phyloP scores from a whole-genome alignment of 371 early-diverging fungal genomes.

The Basidiobolus meristosporus region DNA sequence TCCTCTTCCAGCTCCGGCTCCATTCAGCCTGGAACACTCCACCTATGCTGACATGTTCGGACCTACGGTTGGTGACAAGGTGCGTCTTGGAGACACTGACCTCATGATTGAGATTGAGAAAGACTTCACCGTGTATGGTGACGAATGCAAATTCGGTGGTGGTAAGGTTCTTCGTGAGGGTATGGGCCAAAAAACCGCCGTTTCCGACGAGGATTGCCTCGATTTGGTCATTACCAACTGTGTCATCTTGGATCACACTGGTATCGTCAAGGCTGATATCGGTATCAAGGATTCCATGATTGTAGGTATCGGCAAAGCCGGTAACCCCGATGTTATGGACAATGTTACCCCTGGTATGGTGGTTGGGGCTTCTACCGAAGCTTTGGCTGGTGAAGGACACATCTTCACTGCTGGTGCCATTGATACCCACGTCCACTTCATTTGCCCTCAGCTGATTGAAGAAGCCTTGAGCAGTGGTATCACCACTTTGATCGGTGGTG shows the following conservation, averaged over 20 bases:
- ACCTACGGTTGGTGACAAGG: slow-evolving; percentile 76
- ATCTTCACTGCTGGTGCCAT: slow-evolving; percentile 86
- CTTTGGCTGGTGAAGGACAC: slow-evolving; percentile 71
- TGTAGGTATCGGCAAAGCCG: slow-evolving; percentile 82
- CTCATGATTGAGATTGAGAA: slow-evolving; percentile 74
- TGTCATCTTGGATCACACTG: slow-evolving; percentile 75
- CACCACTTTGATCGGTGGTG: slow-evolving; percentile 86
- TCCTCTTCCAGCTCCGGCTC: slow-evolving; percentile 2
- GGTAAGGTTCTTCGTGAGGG: slow-evolving; percentile 80
- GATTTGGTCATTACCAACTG: slow-evolving; percentile 89
- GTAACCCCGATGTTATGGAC: slow-evolving; percentile 90
- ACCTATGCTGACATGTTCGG: slow-evolving; percentile 79
- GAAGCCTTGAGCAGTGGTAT: slow-evolving; percentile 72
- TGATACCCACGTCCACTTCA: slow-evolving; percentile 81
- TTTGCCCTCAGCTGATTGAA: slow-evolving; percentile 68
- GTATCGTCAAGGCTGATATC: slow-evolving; percentile 90
- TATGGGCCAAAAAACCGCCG: slow-evolving; percentile 68
- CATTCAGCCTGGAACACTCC: slow-evolving; percentile 43
- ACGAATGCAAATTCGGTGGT: slow-evolving; percentile 77
- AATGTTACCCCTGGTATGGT: slow-evolving; percentile 75
- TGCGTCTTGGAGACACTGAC: slow-evolving; percentile 67
- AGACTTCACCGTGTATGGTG: slow-evolving; percentile 76
- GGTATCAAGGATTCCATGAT: slow-evolving; percentile 74
- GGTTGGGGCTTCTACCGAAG: slow-evolving; percentile 76
- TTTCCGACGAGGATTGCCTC: slow-evolving; percentile 40